Base-by-base conservation (phyloP, 108 stramenopile species). In the Discostella pseudostelligera region DNA sequence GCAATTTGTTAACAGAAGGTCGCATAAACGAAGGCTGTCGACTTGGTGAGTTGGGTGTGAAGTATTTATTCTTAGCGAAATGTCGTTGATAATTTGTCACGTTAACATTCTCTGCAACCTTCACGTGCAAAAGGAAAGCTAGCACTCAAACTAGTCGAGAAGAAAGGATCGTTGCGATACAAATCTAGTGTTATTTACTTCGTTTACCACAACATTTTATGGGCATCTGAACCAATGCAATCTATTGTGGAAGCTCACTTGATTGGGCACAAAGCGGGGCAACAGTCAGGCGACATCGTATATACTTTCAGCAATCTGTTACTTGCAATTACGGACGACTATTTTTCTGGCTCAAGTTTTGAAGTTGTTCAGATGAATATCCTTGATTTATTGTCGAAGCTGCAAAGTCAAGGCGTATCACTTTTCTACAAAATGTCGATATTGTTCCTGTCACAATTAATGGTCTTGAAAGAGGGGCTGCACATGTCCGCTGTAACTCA, bases 181-280 rank as follows among this genome's bases (percentile, higher is more conserved):
- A 46, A 11, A 17, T 40, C 69, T 13, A 45, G 24, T 9, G 24
- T 55, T 9, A 51, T 42, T 54, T n/a, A 12, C 1, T 3, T 43
- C 13, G 39, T 28, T 19, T 19, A 60, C 10, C 49, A 51, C 14
- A 1, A 17, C 19, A 26, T 53, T 1, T 44, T 36, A 37, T 53
- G 69, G 59, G 39, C 39, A 32, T 16, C 59, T 42, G 59, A 53
- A 45, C 69, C 69, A 17, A 21, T 70, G 0, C 69, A 53, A 24
- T 32, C 51, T 42, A 20, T 70, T 13, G 49, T 29, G 1, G 69
- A 61, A 16, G 35, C 49, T 16, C 49, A 51, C 13, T 24, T 36
- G 2, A n/a, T 43, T 5, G 59, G 69, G 13, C 20, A 54, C 12
- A 60, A 28, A 22, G 12, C 10, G 20, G 69, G 39, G 22, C 25